Evolutionary conservation across 2,329 filamentous ascomycete genomes (phyloP).

Genomic region (Fusarium protoensiforme): DNA sequence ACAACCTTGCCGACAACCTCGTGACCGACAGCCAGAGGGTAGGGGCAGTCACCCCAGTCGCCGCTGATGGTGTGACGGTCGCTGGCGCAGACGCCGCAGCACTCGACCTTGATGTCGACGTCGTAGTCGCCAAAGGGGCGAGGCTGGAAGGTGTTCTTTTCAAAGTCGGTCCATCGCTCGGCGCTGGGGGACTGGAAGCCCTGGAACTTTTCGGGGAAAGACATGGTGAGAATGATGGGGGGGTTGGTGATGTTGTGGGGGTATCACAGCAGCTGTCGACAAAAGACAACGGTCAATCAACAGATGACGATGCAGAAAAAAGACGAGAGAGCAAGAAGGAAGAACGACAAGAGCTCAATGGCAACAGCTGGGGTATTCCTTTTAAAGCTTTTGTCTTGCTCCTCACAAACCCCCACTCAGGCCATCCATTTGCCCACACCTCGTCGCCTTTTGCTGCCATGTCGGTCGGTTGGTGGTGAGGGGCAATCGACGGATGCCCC

Average conservation of each 20-base stretch:
- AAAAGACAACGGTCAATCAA: not conserved
- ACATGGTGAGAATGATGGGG: conserved; percentile 50
- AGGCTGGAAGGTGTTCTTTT: conserved; percentile 81
- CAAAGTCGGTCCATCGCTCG: conserved; percentile 67
- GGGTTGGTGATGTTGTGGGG: not conserved
- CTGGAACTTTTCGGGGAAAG: conserved; percentile 69
- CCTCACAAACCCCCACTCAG: conserved; percentile 30
- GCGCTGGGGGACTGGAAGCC: conserved; percentile 69
- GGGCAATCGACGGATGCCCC: not conserved
- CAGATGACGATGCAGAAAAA: not conserved
- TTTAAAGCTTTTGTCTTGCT: conserved; percentile 24
- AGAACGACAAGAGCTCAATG: conserved; percentile 12
- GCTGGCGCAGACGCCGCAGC: conserved; percentile 80
- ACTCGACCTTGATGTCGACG: conserved; percentile 87
- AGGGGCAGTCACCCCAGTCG: conserved; percentile 73
- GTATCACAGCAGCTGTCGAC: not conserved
- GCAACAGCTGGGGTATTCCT: conserved; percentile 4
- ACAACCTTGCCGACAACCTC: conserved; percentile 78
- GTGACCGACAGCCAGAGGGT: conserved; percentile 75
- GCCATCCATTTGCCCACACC: conserved; percentile 17
- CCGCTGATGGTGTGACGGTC: conserved; percentile 78
- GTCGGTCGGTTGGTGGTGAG: conserved; percentile 18
- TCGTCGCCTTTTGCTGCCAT: conserved; percentile 19
- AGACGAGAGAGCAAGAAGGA: conserved; percentile 2
- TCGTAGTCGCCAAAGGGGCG: conserved; percentile 91